Evolutionary conservation across 2,329 filamentous ascomycete species (phyloP).

Genomic region (Pyrenochaeta sp.): DNA sequence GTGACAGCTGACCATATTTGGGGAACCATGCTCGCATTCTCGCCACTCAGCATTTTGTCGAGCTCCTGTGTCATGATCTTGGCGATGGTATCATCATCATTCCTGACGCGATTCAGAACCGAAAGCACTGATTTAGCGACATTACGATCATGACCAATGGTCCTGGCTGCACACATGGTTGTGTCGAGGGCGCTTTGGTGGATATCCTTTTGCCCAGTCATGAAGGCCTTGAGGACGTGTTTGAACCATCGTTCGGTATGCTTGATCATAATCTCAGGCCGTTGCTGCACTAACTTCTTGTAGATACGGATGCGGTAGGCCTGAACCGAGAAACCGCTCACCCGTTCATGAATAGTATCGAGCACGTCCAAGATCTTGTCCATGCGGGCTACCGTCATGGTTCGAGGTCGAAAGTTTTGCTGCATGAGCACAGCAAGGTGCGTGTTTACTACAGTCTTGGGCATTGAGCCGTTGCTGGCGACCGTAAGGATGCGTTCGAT

Average conservation of each 20-base stretch:
- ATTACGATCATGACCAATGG: slow-evolving; percentile 72
- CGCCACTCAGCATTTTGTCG: slow-evolving; percentile 63
- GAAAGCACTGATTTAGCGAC: slow-evolving; percentile 72
- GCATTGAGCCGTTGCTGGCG: slow-evolving; percentile 70
- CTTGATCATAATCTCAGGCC: slow-evolving; percentile 71
- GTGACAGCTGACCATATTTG: slow-evolving; percentile 89
- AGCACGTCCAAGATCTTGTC: slow-evolving; percentile 74
- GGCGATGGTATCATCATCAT: slow-evolving; percentile 61
- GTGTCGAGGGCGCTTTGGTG: slow-evolving; percentile 76
- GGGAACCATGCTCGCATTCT: slow-evolving; percentile 72
- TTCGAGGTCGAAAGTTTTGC: slow-evolving; percentile 77
- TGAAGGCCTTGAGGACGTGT: slow-evolving; percentile 81
- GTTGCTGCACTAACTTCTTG: slow-evolving; percentile 75
- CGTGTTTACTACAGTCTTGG: slow-evolving; percentile 80
- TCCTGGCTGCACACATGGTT: slow-evolving; percentile 73
- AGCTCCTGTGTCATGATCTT: slow-evolving; percentile 73
- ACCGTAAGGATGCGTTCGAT: slow-evolving; percentile 80
- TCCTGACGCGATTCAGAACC: slow-evolving; percentile 64
- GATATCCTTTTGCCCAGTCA: slow-evolving; percentile 80
- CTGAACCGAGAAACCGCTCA: slow-evolving; percentile 82
- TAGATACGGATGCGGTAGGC: slow-evolving; percentile 82
- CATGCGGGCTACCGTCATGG: slow-evolving; percentile 76
- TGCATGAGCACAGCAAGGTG: slow-evolving; percentile 81
- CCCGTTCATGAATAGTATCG: slow-evolving; percentile 73
- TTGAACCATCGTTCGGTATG: slow-evolving; percentile 79